Evolutionary conservation across 208 protist genomes (phyloP).

Genomic region (Leptomonas pyrrhocoris): DNA sequence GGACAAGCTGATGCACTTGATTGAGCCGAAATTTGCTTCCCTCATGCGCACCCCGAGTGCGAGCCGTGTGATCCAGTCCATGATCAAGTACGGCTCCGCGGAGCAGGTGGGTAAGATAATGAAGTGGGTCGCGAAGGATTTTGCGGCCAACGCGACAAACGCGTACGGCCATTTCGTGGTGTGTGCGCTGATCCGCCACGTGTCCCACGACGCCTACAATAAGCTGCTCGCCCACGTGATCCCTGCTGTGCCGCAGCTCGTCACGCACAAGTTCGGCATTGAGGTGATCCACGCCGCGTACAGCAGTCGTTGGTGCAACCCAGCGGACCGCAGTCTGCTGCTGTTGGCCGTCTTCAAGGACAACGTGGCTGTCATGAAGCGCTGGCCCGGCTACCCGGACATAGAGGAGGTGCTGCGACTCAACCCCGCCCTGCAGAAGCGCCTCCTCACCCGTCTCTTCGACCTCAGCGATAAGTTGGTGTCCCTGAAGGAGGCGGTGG

Average conservation of each 20-base stretch:
- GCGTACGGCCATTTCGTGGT: conserved; percentile 89
- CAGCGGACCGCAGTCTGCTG: conserved; percentile 72
- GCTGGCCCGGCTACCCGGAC: conserved; percentile 82
- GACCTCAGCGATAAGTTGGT: conserved; percentile 89
- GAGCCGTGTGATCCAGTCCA: conserved; percentile 90
- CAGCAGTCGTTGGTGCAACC: conserved; percentile 79
- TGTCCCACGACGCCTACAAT: conserved; percentile 73
- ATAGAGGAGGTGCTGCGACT: conserved; percentile 70
- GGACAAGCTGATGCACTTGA: conserved; percentile 79
- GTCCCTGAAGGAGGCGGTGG: conserved; percentile 86
- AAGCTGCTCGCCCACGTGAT: conserved; percentile 67
- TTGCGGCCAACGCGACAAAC: conserved; percentile 69
- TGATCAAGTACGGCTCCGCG: conserved; percentile 88
- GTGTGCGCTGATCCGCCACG: conserved; percentile 81
- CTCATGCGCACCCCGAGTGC: conserved; percentile 72
- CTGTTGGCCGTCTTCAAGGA: conserved; percentile 87
- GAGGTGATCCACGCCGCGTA: conserved; percentile 81
- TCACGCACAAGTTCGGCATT: conserved; percentile 89
- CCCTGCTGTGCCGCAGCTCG: conserved; percentile 67
- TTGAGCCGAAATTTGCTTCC: conserved; percentile 78
- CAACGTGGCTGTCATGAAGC: conserved; percentile 84
- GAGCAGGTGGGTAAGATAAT: conserved; percentile 69
- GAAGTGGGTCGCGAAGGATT: conserved; percentile 61
- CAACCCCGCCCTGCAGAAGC: conserved; percentile 70
- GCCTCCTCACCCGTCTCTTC: conserved; percentile 80